These are phyloP conservation scores for Ceratobasidium sp. DNA, from an alignment of 1,284 basidiomycete species.

Conservation along the genomic window DNA sequence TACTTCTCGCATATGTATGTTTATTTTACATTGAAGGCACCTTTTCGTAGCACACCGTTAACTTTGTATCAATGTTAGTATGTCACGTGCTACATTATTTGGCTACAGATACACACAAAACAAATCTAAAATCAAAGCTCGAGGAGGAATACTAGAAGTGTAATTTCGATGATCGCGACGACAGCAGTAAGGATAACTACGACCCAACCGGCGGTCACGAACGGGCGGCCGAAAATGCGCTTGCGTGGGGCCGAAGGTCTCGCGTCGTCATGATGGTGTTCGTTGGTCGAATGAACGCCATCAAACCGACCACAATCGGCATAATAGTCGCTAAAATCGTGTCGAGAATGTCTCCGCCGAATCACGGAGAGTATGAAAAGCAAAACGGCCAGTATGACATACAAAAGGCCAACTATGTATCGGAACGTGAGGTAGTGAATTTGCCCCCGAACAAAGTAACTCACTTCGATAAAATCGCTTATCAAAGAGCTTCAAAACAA, in stretches of 20 bases:
- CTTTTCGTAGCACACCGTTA: not conserved
- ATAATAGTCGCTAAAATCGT: slow-evolving; percentile 65
- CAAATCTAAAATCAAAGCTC: slow-evolving; percentile 48
- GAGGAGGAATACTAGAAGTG: slow-evolving; percentile 66
- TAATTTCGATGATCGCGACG: slow-evolving; percentile 70
- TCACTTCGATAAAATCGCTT: slow-evolving; percentile 69
- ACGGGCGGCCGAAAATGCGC: slow-evolving; percentile 71
- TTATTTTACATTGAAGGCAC: not conserved
- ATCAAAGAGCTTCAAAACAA: slow-evolving; percentile 80
- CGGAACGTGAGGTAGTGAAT: slow-evolving; percentile 46
- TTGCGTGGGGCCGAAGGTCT: slow-evolving; percentile 47
- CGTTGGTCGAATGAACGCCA: slow-evolving; percentile 53
- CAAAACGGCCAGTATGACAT: slow-evolving; percentile 67
- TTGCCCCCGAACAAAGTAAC: not conserved
- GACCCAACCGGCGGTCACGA: slow-evolving; percentile 79
- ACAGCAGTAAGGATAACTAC: slow-evolving; percentile 67
- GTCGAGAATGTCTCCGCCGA: slow-evolving; percentile 67
- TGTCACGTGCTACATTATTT: not conserved
- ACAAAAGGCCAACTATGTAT: slow-evolving; percentile 71
- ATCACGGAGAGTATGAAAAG: slow-evolving; percentile 68
- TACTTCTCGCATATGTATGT: not conserved
- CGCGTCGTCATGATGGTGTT: slow-evolving; percentile 28
- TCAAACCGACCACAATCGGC: slow-evolving; percentile 24
- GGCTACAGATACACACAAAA: slow-evolving; percentile 46
- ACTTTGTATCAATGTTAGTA: not conserved